Evolutionary conservation across 352 stramenopile genomes (phyloP).

Genomic region (Halophytophthora batemanensis): DNA sequence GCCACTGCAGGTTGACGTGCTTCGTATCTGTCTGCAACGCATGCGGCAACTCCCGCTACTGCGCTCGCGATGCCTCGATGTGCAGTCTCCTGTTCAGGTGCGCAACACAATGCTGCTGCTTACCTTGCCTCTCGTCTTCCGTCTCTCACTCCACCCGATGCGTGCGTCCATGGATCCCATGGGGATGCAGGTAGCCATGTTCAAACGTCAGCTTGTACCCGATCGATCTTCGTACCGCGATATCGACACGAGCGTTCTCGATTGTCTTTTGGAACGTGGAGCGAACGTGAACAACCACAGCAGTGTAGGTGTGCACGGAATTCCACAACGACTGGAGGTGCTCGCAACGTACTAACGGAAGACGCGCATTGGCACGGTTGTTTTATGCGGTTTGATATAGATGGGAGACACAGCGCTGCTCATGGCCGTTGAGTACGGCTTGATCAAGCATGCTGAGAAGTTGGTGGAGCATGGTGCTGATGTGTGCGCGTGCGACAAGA

Average conservation of each 20-base stretch:
- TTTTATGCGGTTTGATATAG: constrained; percentile 1
- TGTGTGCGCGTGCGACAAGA: constrained; percentile 9
- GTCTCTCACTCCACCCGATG: not conserved
- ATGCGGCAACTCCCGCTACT: constrained; percentile 32
- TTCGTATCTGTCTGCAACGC: constrained; percentile 28
- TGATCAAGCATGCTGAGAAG: constrained; percentile 34
- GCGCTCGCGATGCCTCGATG: constrained; percentile 24
- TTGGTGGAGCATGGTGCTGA: constrained; percentile 25
- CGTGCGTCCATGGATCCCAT: not conserved
- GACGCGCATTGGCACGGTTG: not conserved
- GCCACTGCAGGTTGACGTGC: constrained; percentile 28
- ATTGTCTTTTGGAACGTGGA: constrained; percentile 15
- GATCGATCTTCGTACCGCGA: constrained; percentile 22
- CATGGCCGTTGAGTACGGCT: constrained; percentile 23
- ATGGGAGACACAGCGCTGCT: constrained; percentile 24
- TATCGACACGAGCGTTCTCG: constrained; percentile 27
- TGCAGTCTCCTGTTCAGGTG: constrained; percentile 25
- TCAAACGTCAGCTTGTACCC: constrained; percentile 20
- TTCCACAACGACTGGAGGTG: too few species aligned
- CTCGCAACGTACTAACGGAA: not conserved
- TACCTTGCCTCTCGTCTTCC: not conserved
- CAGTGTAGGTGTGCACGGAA: constrained; percentile 7
- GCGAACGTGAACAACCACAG: constrained; percentile 20
- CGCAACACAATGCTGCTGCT: not conserved
- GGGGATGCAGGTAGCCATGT: constrained; percentile 13